These are phyloP conservation scores for Hippophae rhamnoides DNA, from an alignment of 306 rosid species.

Conservation along the genomic window DNA sequence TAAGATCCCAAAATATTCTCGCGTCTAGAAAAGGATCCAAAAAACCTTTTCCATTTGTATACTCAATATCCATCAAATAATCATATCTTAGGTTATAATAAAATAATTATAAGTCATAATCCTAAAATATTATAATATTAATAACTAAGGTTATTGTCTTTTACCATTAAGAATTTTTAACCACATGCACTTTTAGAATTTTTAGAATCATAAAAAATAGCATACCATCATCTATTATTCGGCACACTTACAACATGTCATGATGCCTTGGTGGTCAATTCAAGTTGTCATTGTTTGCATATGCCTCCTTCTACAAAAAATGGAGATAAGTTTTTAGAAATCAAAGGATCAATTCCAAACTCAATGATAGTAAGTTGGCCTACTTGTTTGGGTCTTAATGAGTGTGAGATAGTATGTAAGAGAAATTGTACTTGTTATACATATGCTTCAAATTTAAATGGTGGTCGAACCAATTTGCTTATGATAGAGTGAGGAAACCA, in stretches of 20 bases:
- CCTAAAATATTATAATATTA: too few relatives aligned
- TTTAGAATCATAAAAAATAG: too few relatives aligned
- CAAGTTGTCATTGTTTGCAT: not conserved
- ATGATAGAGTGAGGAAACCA: conserved; percentile 3
- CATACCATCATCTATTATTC: too few relatives aligned
- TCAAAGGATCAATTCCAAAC: not conserved
- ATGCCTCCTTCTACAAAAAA: not conserved
- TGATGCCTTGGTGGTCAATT: conserved; percentile 1
- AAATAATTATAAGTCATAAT: too few relatives aligned
- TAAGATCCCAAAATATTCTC: too few relatives aligned
- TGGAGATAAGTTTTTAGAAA: conserved; percentile 10
- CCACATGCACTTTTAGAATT: too few relatives aligned
- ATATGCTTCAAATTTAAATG: not conserved
- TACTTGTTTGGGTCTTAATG: conserved; percentile 2
- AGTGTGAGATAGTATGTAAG: conserved; percentile 3
- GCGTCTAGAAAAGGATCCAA: too few relatives aligned
- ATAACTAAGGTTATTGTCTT: too few relatives aligned
- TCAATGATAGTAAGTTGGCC: conserved; percentile 1
- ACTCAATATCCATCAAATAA: too few relatives aligned
- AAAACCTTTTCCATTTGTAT: too few relatives aligned
- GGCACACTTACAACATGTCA: not conserved
- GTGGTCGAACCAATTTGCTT: not conserved
- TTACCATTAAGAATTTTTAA: too few relatives aligned
- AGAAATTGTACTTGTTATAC: conserved; percentile 13
- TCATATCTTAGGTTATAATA: too few relatives aligned